These are phyloP conservation scores for Bonia amplexicaulis DNA, from an alignment of 176 grass and related monocot species.

Conservation along the genomic window DNA sequence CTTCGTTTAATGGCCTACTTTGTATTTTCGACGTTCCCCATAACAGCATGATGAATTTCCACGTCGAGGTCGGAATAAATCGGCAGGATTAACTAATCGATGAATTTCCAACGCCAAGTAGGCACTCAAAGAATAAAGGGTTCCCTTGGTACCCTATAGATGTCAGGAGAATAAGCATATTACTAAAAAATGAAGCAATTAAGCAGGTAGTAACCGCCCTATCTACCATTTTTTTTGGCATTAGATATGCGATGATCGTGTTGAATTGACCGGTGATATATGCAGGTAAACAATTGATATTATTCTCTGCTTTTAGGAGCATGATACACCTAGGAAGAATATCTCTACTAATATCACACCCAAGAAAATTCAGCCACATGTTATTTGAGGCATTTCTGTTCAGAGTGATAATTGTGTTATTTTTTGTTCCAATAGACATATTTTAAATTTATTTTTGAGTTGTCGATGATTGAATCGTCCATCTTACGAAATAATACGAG, in stretches of 20 bases:
- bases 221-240: background rate
- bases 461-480: no score
- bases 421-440: background rate
- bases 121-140: conserved; percentile 25
- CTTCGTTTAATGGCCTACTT: background rate
- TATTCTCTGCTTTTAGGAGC: conserved; percentile 3
- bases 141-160: background rate
- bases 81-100: background rate
- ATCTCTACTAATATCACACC: background rate
- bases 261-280: conserved; percentile 10
- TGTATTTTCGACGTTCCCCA: conserved; percentile 12
- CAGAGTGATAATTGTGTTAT: background rate
- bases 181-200: background rate
- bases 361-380: background rate
- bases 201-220: background rate
- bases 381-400: background rate
- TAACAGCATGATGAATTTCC: conserved; percentile 13
- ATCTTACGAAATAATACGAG: no score
- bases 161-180: conserved; percentile 25
- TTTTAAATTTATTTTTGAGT: background rate
- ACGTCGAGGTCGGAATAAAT: conserved; percentile 2
- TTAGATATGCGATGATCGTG: conserved; percentile 9
- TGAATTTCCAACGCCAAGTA: conserved; percentile 13
- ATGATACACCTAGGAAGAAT: background rate
- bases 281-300: background rate